Base-by-base conservation (phyloP, 2,329 filamentous ascomycete species). In the Pseudohalonectria lignicola region DNA sequence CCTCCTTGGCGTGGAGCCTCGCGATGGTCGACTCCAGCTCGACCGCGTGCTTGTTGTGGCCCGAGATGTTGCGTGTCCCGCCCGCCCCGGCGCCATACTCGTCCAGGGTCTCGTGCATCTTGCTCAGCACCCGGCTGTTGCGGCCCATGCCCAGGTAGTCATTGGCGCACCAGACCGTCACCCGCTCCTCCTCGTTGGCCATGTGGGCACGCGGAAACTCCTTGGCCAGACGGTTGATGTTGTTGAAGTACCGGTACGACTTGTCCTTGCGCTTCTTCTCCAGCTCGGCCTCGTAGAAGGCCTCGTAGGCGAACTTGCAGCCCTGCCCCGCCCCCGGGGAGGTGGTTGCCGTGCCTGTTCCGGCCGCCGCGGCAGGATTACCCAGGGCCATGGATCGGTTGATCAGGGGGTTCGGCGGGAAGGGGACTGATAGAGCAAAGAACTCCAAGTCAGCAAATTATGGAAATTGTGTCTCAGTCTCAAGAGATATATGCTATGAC, bases 181-280 rank as follows among this genome's bases (percentile, higher is more conserved):
- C 92, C 38, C 78, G 78, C 48, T 95, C 86, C 42, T 90, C 80
- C 54, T 77, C 75, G 41, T 72, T 78, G 13, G 84, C 74, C 72
- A 93, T 94, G 61, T 98, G 92, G 33, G 92, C 92, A 47, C 84
- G 85, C 21, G 92, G 92, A 46, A 98, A 98, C 47, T 96, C 86
- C 65, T 92, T 86, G 48, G 92, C 92, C 43, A 98, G 73, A 26
- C 92, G 87, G 57, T 98, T 98, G 77, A 98, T 98, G 70, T 98
- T 98, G 74, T 98, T 98, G 71, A 98, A 98, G 69, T 96, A 96
- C 55, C 92, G 86, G 69, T 98, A 98, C 37, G 88, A 95, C 69
- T 95, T 96, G 73, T 98, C 92, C 72, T 94, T 88, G 74, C 94
- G 92, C 69, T 98, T 98, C 76, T 95, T 96, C 52, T 95, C 86